Conservation (phyloP, 306 rosid genomes). For the Dryas drummondii region DNA sequence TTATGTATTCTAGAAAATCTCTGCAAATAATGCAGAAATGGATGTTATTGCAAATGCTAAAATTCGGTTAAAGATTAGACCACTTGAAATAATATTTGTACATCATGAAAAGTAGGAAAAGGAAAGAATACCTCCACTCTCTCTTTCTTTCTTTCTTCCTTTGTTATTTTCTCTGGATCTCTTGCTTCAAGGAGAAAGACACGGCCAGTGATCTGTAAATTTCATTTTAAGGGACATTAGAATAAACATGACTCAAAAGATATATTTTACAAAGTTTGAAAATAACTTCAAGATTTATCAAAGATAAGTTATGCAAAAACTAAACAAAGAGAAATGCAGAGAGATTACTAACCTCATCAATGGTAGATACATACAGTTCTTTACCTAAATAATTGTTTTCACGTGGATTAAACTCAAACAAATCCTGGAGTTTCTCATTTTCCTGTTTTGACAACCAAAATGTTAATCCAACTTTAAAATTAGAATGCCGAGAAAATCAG, state of each 20-base stretch:
- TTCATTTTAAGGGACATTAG: not conserved
- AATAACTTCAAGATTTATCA: not conserved
- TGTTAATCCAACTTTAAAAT: not conserved
- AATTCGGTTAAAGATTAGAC: not conserved
- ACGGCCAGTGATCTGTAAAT: constrained; percentile 13
- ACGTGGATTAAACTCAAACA: constrained; percentile 22
- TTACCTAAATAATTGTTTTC: not conserved
- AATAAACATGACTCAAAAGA: not conserved
- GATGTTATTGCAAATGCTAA: constrained; percentile 1
- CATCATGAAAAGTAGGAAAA: not conserved
- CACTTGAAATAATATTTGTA: not conserved
- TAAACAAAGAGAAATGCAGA: not conserved
- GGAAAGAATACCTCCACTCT: constrained; percentile 21
- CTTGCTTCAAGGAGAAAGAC: constrained; percentile 17
- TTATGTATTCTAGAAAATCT: constrained; percentile 16
- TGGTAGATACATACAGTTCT: constrained; percentile 30
- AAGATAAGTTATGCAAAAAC: not conserved
- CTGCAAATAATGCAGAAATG: constrained; percentile 20
- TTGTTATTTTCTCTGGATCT: constrained; percentile 4
- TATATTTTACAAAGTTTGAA: too few relatives aligned
- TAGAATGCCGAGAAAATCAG: not conserved
- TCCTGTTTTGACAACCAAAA: constrained; percentile 23
- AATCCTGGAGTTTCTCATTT: constrained; percentile 33
- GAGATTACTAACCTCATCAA: constrained; percentile 25
- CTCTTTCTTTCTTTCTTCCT: constrained; percentile 27